These are phyloP conservation scores for Salvia hispanica DNA, from an alignment of 257 asterid species.

Conservation along the genomic window DNA sequence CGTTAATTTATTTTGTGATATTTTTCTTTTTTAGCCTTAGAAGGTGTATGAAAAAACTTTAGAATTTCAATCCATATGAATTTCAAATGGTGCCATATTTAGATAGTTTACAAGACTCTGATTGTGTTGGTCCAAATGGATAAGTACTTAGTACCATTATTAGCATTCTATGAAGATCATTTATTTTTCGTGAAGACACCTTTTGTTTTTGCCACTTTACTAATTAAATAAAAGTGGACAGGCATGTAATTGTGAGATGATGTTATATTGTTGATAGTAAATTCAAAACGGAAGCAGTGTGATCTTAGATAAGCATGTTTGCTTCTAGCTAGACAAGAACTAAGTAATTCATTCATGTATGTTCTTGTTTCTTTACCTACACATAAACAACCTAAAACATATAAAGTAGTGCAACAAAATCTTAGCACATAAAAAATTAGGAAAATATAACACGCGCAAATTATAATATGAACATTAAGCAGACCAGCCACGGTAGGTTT, in stretches of 20 bases:
- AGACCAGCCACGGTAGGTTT: constrained; percentile 13
- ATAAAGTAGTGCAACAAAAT: too few relatives aligned
- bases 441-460: neutral
- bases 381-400: neutral
- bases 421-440: neutral
- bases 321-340: neutral
- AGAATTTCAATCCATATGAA: neutral
- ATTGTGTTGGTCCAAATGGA: constrained; percentile 14
- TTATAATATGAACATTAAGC: neutral
- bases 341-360: neutral
- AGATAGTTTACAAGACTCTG: neutral
- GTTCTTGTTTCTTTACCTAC: neutral
- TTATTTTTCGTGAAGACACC: neutral
- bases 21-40: neutral
- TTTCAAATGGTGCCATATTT: neutral
- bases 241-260: constrained; percentile 1
- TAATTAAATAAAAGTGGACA: constrained; percentile 9
- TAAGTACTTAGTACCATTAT: neutral
- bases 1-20: neutral
- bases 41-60: neutral
- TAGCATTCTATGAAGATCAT: neutral
- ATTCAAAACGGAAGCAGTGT: neutral
- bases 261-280: neutral
- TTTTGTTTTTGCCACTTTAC: neutral
- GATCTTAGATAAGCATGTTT: neutral